These are phyloP conservation scores for Cymbidium sinense DNA, from an alignment of 106 monocot species.

Conservation along the genomic window DNA sequence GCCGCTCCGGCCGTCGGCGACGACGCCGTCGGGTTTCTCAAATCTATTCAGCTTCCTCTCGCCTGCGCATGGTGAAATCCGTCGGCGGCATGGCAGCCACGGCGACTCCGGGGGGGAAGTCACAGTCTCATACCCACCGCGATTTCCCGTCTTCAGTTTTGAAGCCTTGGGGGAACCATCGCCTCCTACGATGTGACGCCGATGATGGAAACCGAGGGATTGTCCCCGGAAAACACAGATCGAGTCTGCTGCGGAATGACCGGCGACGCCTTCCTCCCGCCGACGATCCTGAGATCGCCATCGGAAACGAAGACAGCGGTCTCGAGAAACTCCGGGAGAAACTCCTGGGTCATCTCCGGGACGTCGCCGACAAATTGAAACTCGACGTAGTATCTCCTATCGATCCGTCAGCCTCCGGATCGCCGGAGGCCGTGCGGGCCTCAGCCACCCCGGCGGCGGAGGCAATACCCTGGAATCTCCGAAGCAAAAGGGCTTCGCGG, in stretches of 20 bases:
- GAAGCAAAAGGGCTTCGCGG: constrained; percentile 16
- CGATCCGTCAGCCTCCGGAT: background rate
- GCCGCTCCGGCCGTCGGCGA: background rate
- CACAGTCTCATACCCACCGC: constrained; percentile 7
- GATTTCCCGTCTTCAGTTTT: constrained; percentile 23
- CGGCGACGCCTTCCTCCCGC: background rate
- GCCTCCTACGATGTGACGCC: constrained; percentile 26
- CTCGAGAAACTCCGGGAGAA: constrained; percentile 15
- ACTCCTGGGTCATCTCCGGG: constrained; percentile 28
- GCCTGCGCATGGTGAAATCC: background rate
- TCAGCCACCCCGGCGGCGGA: background rate
- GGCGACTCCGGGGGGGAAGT: background rate
- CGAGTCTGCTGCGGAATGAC: background rate
- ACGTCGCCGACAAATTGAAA: constrained; percentile 22
- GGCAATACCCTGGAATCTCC: constrained; percentile 39
- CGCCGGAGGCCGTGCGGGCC: background rate
- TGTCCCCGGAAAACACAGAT: background rate
- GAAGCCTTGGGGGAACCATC: constrained; percentile 45
- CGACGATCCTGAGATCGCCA: background rate
- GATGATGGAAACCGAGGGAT: constrained; percentile 8
- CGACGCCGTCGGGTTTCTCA: background rate
- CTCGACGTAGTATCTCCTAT: background rate
- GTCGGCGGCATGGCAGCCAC: constrained; percentile 3
- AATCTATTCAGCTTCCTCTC: background rate
- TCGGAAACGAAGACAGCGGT: background rate